Percentiles rank a stretch among this genome's conserved stretches.
These are phyloP conservation scores for Boletus rex-veris DNA, from an alignment of 768 basidiomycete species.

Conservation along the genomic window DNA sequence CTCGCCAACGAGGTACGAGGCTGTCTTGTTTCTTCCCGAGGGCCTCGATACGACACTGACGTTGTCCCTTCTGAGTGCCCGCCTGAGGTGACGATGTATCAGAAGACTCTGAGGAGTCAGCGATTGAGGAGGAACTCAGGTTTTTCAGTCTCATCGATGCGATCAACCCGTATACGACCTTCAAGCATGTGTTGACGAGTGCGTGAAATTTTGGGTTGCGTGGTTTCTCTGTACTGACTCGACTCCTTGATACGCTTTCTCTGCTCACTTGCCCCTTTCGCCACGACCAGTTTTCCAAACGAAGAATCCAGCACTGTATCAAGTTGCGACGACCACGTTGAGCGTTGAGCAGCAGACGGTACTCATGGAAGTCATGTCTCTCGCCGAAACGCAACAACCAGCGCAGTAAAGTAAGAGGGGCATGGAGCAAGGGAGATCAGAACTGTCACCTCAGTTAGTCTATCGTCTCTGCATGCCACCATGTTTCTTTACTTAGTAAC, in stretches of 20 bases:
- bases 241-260: not conserved
- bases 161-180: constrained; percentile 72
- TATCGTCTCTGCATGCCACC: too few relatives aligned
- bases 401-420: constrained; percentile 1
- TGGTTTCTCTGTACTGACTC: not conserved
- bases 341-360: constrained; percentile 73
- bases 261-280: too few relatives aligned
- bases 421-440: not conserved
- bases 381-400: constrained; percentile 45
- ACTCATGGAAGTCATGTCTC: constrained; percentile 82
- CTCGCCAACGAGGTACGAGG: constrained; percentile 69
- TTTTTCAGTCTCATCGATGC: constrained; percentile 82
- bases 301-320: constrained; percentile 63
- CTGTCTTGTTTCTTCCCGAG: not conserved
- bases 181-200: constrained; percentile 79
- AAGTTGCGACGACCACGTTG: constrained; percentile 68
- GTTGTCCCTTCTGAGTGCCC: constrained; percentile 51
- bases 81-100: constrained; percentile 47
- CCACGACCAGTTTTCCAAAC: constrained; percentile 55
- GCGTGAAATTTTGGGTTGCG: not conserved
- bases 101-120: constrained; percentile 50
- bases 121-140: constrained; percentile 78
- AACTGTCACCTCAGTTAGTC: not conserved
- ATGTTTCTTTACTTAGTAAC: too few relatives aligned
- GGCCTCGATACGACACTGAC: not conserved